These are phyloP conservation scores for Leptomonas pyrrhocoris DNA, from an alignment of 208 protist genomes.

Conservation along the genomic window DNA sequence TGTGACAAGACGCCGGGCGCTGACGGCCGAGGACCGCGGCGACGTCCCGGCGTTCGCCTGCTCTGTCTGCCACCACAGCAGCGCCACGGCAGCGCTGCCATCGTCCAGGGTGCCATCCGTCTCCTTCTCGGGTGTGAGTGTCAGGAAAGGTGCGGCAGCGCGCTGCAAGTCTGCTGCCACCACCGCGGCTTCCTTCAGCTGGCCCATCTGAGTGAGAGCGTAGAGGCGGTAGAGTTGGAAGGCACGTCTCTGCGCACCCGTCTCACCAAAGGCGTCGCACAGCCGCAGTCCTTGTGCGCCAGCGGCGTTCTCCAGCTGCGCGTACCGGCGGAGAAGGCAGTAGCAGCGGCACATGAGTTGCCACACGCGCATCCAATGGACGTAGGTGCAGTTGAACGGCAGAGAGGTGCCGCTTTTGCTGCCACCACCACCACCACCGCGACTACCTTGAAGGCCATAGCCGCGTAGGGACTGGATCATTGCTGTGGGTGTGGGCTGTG, in stretches of 20 bases:
- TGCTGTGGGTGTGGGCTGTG: neutral
- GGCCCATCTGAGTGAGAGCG: conserved; percentile 30
- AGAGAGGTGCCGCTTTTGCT: neutral
- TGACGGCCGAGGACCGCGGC: neutral
- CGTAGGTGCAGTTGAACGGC: conserved; percentile 16
- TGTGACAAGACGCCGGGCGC: neutral
- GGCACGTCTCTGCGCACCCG: neutral
- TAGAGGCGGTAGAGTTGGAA: conserved; percentile 34
- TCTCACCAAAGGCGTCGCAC: conserved; percentile 26
- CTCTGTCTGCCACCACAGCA: conserved; percentile 30
- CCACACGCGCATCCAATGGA: conserved; percentile 31
- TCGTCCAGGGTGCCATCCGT: conserved; percentile 18
- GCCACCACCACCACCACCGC: neutral
- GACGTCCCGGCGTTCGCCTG: neutral
- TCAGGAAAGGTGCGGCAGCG: neutral
- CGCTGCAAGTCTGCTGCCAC: conserved; percentile 12
- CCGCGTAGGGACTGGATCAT: neutral
- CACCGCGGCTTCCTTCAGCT: conserved; percentile 18
- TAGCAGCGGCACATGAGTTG: conserved; percentile 37
- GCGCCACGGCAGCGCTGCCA: conserved; percentile 10
- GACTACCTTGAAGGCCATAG: conserved; percentile 5
- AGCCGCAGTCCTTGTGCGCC: conserved; percentile 19
- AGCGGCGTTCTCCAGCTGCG: conserved; percentile 26
- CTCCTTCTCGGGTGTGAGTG: neutral
- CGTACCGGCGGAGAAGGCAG: conserved; percentile 20